Evolutionary conservation across 495 filamentous ascomycete species (phyloP).

Genomic region (Hypoxylon fuscum): DNA sequence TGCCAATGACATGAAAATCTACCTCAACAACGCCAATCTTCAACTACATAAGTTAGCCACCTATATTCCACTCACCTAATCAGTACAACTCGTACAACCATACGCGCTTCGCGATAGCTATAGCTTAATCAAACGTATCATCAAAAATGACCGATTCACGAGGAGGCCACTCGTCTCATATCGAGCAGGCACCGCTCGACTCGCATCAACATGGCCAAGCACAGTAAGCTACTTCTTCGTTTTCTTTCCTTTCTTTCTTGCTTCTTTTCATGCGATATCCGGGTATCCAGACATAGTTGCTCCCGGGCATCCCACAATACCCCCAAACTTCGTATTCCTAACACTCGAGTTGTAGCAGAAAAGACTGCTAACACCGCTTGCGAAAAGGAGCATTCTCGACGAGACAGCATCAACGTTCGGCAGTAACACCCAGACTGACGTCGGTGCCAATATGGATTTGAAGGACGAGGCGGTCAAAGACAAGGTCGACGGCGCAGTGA

Average conservation of each 20-base stretch:
- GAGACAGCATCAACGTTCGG: slow-evolving; percentile 25
- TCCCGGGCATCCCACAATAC: no score
- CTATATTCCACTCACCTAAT: neutral
- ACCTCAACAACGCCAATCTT: neutral
- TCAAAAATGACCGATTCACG: slow-evolving; percentile 39
- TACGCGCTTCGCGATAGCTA: slow-evolving; percentile 6
- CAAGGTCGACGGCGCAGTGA: slow-evolving; percentile 39
- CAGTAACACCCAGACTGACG: slow-evolving; percentile 26
- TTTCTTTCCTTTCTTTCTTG: no score
- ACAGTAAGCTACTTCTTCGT: slow-evolving; percentile 24
- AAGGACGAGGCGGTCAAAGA: slow-evolving; percentile 40
- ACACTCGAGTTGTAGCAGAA: neutral
- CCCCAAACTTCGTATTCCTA: neutral
- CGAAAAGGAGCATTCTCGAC: slow-evolving; percentile 35
- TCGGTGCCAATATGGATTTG: slow-evolving; percentile 22
- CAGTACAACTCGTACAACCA: neutral
- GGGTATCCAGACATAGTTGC: no score
- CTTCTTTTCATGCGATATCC: no score
- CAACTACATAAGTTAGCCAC: no score
- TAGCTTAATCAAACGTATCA: neutral
- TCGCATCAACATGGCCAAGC: slow-evolving; percentile 33
- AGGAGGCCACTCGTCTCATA: slow-evolving; percentile 24
- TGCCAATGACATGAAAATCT: slow-evolving; percentile 4
- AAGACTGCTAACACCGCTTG: neutral
- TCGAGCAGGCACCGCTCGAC: slow-evolving; percentile 34